These are phyloP conservation scores for Russula olivacea DNA, from an alignment of 768 basidiomycete species.

Conservation along the genomic window DNA sequence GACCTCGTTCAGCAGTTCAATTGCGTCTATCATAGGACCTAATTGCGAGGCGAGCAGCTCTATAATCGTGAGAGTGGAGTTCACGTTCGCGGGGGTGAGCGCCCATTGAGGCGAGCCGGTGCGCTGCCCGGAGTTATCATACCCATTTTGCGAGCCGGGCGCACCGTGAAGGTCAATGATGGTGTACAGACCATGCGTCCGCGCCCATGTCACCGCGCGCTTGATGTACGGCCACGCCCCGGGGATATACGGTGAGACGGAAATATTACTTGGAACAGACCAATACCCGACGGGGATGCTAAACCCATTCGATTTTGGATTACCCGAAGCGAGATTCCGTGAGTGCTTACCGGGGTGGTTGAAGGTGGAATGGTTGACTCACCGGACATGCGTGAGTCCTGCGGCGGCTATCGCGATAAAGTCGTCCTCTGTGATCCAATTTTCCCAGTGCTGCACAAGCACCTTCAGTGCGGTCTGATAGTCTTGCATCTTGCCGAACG, in stretches of 20 bases:
- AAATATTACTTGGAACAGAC: constrained; percentile 64
- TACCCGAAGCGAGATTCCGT: neutral
- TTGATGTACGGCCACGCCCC: constrained; percentile 68
- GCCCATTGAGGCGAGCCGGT: constrained; percentile 54
- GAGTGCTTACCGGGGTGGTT: neutral
- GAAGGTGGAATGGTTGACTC: constrained; percentile 15
- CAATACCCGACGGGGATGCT: constrained; percentile 73
- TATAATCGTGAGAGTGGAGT: constrained; percentile 54
- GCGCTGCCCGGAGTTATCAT: constrained; percentile 70
- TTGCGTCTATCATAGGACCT: constrained; percentile 52
- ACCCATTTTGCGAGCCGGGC: constrained; percentile 55
- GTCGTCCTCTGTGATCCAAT: constrained; percentile 67
- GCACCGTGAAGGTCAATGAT: constrained; percentile 76
- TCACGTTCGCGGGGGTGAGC: constrained; percentile 37
- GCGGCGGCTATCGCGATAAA: constrained; percentile 59
- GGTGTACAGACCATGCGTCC: constrained; percentile 53
- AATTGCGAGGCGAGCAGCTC: constrained; percentile 47
- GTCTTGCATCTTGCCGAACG: constrained; percentile 50
- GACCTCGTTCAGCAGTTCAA: constrained; percentile 68
- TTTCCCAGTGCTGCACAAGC: constrained; percentile 52
- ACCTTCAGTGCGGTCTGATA: constrained; percentile 37
- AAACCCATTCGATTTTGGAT: neutral
- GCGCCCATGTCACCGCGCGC: constrained; percentile 59
- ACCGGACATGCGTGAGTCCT: constrained; percentile 70
- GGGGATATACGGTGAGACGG: constrained; percentile 48